Evolutionary conservation across 2,329 filamentous ascomycete genomes (phyloP).

Genomic region (Plenodomus tracheiphilus): DNA sequence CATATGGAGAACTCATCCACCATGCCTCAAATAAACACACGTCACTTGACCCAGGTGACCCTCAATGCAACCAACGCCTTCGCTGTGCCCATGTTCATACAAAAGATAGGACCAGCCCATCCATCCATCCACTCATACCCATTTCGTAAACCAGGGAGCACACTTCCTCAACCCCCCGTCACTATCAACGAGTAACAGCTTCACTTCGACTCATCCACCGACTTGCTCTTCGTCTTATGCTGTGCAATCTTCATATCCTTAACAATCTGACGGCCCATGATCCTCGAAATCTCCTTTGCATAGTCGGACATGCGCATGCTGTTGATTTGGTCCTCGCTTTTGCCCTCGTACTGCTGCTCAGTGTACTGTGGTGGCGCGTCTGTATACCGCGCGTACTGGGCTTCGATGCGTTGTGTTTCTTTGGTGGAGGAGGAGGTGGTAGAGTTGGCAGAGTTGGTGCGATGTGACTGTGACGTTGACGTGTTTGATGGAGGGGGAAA

Average conservation of each 20-base stretch:
- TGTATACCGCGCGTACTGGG: slow-evolving; percentile 20
- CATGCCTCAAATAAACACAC: no score
- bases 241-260: slow-evolving; percentile 19
- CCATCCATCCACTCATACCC: background rate
- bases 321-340: slow-evolving; percentile 24
- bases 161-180: no score
- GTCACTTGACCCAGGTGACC: background rate
- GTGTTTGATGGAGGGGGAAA: slow-evolving; percentile 15
- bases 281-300: slow-evolving; percentile 29
- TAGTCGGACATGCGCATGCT: slow-evolving; percentile 30
- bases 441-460: slow-evolving; percentile 15
- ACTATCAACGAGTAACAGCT: no score
- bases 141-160: background rate
- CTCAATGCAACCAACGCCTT: background rate
- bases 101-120: background rate
- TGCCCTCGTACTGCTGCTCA: slow-evolving; percentile 26
- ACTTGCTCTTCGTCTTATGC: slow-evolving; percentile 9
- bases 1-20: no score
- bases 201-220: slow-evolving; percentile 1
- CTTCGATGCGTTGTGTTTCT: slow-evolving; percentile 15
- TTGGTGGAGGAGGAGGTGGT: slow-evolving; percentile 4
- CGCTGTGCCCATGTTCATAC: background rate
- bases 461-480: no score
- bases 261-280: slow-evolving; percentile 32
- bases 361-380: slow-evolving; percentile 27